Percentiles rank a stretch among this genome's conserved stretches.
phyloP scores from a whole-genome alignment of 73 alveolate species.

The Paraurostyla sp. region DNA sequence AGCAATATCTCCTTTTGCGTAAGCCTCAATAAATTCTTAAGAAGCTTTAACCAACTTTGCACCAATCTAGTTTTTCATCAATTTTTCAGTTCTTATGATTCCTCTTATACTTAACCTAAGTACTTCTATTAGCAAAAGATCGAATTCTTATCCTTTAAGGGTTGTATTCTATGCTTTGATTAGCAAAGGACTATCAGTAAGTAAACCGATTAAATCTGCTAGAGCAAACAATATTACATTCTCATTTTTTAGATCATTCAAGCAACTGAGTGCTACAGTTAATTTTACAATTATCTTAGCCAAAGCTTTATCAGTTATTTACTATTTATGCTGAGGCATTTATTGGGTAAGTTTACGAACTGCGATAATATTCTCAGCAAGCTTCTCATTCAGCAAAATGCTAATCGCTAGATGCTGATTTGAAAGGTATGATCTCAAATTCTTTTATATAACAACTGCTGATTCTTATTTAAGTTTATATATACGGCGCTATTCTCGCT shows the following conservation, averaged over 20 bases:
- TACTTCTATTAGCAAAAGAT: too few relatives aligned
- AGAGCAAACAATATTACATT: not conserved
- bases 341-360: not conserved
- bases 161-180: too few relatives aligned
- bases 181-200: too few relatives aligned
- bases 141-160: too few relatives aligned
- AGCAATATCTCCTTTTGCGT: too few relatives aligned
- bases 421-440: conserved; percentile 2
- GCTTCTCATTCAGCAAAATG: not conserved
- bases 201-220: too few relatives aligned
- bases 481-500: not conserved
- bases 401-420: not conserved
- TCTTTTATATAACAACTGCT: not conserved
- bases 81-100: too few relatives aligned
- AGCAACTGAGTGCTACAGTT: not conserved
- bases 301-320: not conserved
- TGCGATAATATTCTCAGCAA: not conserved
- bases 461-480: not conserved
- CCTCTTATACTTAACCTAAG: too few relatives aligned
- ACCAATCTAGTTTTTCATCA: too few relatives aligned
- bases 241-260: not conserved
- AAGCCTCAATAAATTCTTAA: too few relatives aligned
- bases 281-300: not conserved
- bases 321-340: not conserved
- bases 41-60: too few relatives aligned